These are phyloP conservation scores for Sporobolomyces pararoseus DNA, from an alignment of 768 basidiomycete species.

Conservation along the genomic window DNA sequence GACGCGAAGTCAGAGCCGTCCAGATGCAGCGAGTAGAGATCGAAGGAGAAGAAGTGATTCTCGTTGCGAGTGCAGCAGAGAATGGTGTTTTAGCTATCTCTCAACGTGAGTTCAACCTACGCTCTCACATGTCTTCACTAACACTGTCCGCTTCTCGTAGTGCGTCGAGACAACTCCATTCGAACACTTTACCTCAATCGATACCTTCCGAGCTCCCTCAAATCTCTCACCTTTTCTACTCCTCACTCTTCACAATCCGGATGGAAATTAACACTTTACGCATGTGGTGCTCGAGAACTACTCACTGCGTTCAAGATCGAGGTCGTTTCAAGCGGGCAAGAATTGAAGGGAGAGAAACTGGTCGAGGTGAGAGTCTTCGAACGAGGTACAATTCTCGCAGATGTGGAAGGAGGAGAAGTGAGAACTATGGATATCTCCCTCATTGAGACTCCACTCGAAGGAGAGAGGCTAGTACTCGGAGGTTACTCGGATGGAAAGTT, in stretches of 20 bases:
- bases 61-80: conserved; percentile 22
- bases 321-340: not conserved
- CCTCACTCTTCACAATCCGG: not conserved
- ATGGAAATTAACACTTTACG: not conserved
- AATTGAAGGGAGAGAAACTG: rapidly evolving
- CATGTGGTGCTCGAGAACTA: conserved; percentile 18
- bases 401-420: conserved; percentile 23
- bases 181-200: conserved; percentile 2
- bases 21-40: not conserved
- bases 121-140: not conserved
- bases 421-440: conserved; percentile 25
- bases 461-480: not conserved
- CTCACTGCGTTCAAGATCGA: conserved; percentile 8
- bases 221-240: conserved; percentile 11
- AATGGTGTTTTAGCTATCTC: conserved; percentile 21
- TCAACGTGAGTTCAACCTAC: not conserved
- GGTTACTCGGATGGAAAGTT: conserved; percentile 25
- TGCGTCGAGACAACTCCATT: not conserved
- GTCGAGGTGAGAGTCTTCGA: not conserved
- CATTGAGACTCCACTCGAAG: not conserved
- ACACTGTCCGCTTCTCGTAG: not conserved
- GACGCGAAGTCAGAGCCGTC: conserved; percentile 16
- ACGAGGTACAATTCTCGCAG: not conserved
- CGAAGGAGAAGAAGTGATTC: not conserved
- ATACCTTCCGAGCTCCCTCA: conserved; percentile 19